Evolutionary conservation across 805 yeast species (phyloP), one percentile per base, ranked within the genome.

Genomic region (Candida verbasci): DNA sequence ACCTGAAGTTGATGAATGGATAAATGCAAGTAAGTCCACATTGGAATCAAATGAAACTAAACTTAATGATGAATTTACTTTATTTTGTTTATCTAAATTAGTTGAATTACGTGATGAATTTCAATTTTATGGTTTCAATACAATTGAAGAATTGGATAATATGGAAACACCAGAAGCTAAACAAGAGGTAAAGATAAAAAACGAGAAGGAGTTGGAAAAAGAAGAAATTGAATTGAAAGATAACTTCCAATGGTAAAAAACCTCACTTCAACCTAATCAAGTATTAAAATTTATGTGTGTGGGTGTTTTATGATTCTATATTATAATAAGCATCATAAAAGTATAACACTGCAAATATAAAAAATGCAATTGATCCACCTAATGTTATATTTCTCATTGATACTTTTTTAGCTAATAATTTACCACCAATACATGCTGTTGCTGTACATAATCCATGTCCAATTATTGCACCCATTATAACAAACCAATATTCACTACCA

Each of bases 391-490:
- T 86, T 64, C 95, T 79, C 86, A 93, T 79, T 44, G 95, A 82
- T 43, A 93, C 86, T 57, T 80, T 82, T 26, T 88, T 76, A 24
- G 98, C 97, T 42, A 93, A 70, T 40, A 86, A 71, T 63, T 84
- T 85, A 21, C 99, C 99, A 34, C 97, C 97, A 38, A 86, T 34
- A 30, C 91, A 94, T n/a, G 98, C 97, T 41, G 87, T 76, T 23
- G 76, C 77, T 0, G 97, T 86, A 64, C 97, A 93, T 8, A 84
- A 31, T 8, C 82, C 80, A 60, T 93, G 99, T 23, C 98, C 99
- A 29, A 82, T 58, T 25, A 87, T 77, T 15, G 95, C 95, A 43
- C 99, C 98, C 31, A 80, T 48, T 31, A 91, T 86, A 26, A 89
- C 95, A 47, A 72, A 71, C 89, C 93, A 81, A 63, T 87, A 93